phyloP scores from a whole-genome alignment of 192 early-diverging fungal species.

The Backusella mclennaniae region DNA sequence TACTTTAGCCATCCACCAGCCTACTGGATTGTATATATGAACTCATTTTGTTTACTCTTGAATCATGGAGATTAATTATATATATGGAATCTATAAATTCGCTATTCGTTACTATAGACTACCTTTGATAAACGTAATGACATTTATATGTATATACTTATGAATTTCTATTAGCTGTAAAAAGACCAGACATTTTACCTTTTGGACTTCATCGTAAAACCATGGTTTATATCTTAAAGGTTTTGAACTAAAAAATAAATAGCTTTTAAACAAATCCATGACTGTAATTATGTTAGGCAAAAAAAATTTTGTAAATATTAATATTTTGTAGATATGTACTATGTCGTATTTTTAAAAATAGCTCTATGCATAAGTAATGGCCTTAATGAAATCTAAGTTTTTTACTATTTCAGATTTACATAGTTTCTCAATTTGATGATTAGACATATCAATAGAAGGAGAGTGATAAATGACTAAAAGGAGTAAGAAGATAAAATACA shows the following conservation, averaged over 20 bases:
- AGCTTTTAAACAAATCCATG: background rate
- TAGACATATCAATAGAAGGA: background rate
- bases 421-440: background rate
- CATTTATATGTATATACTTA: background rate
- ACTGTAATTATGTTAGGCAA: background rate
- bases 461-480: slow-evolving; percentile 2
- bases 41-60: background rate
- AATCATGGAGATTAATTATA: background rate
- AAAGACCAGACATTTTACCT: background rate
- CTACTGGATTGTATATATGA: too few relatives aligned
- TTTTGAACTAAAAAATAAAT: background rate
- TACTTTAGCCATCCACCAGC: too few relatives aligned
- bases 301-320: background rate
- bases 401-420: background rate
- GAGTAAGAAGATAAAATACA: background rate
- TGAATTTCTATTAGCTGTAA: background rate
- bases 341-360: background rate
- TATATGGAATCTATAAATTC: background rate
- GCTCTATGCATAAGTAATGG: background rate
- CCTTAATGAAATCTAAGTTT: background rate
- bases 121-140: background rate
- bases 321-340: background rate
- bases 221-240: background rate
- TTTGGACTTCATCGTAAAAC: background rate
- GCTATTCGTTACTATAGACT: background rate